Evolutionary conservation across 176 grass and related monocot species (phyloP).

Genomic region (Triticum monococcum): DNA sequence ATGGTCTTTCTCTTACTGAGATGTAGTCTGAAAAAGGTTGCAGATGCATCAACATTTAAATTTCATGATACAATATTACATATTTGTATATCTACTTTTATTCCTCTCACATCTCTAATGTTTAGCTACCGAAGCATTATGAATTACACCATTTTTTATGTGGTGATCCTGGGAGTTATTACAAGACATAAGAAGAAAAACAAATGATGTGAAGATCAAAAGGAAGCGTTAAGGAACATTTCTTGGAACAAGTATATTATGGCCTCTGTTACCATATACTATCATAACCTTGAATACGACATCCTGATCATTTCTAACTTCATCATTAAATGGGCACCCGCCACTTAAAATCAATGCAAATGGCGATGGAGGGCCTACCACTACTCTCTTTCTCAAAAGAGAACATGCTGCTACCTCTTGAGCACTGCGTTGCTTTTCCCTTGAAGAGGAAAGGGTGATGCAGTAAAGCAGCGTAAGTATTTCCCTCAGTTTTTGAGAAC

Average conservation of each 20-base stretch:
- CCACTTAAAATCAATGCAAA: slow-evolving; percentile 83
- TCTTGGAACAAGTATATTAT: slow-evolving; percentile 63
- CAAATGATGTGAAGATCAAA: neutral
- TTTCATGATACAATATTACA: neutral
- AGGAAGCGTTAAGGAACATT: slow-evolving; percentile 33
- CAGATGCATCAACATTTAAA: neutral
- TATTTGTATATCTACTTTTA: neutral
- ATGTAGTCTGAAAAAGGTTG: neutral
- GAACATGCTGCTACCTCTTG: too few species aligned
- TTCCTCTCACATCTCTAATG: neutral
- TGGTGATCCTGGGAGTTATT: neutral
- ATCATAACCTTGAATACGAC: slow-evolving; percentile 71
- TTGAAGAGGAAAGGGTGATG: too few species aligned
- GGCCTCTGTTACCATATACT: slow-evolving; percentile 70
- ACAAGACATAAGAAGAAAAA: neutral
- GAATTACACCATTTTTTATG: neutral
- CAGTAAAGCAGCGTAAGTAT: too few species aligned
- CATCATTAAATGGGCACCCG: slow-evolving; percentile 69
- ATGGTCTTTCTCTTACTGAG: neutral
- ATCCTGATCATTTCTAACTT: slow-evolving; percentile 77
- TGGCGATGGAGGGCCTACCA: slow-evolving; percentile 30
- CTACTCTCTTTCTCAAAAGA: slow-evolving; percentile 24
- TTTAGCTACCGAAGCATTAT: neutral
- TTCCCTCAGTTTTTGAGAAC: too few species aligned
- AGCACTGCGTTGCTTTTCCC: too few species aligned